Base-by-base conservation (phyloP, 495 filamentous ascomycete genomes). In the Penicillium salamii region DNA sequence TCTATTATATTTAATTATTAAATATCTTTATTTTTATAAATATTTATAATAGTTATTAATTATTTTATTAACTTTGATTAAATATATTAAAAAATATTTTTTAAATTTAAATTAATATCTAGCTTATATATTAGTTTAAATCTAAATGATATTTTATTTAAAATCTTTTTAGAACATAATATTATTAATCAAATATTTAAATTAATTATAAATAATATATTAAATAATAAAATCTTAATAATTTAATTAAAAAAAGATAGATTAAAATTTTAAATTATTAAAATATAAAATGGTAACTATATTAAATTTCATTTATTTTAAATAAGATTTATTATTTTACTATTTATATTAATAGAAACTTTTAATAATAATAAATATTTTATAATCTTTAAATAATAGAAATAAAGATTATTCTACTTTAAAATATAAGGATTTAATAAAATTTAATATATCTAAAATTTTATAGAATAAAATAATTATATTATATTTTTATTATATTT, bases 401-500 rank as follows among this genome's bases (percentile, higher is more conserved):
- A 23, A 13, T 4, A 1, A 20, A 45, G 13, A 13, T 35, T 35
- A 24, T 20, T 12, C 32, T 34, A 23, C 14, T 46, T 19, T 35
- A 46, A 13, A 21, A 46, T 26, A 17, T 46, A 14, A 35, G n/a
- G 21, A 46, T 32, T 26, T 26, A 26, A 5, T 46, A 23, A 19
- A 46, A 46, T 46, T 46, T 14, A 7, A 46, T 19, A 13, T 46
- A 36, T 14, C n/a, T 36, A 36, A 46, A 36, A 26, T 21, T 46
- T 35, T 12, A 15, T 36, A 15, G 9, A n/a, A 24, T 35, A 23
- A 35, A 35, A 21, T 20, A 14, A 21, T 19, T 46, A 46, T 15
- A 15, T 36, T n/a, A n/a, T 5, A 6, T 36, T 34, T 46, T n/a
- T 35, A 36, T 20, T 24, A 13, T 5, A n/a, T 14, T n/a, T 46